Conservation (phyloP, 352 stramenopile species). For the Phytophthora quininea region DNA sequence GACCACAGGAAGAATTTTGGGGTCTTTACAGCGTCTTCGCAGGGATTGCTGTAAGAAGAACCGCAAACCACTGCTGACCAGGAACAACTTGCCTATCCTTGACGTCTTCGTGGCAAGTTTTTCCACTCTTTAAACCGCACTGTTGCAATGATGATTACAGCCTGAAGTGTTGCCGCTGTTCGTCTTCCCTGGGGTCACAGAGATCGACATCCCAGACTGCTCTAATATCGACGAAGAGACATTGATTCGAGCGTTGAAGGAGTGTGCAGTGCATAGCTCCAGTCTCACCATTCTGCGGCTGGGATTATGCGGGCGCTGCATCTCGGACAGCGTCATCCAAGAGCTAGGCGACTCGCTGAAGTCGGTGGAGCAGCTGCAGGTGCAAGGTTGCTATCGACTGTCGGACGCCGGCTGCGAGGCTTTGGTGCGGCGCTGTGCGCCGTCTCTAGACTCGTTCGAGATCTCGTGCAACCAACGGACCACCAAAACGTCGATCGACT, state of each 20-base stretch:
- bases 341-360: slow-evolving; percentile 72
- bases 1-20: background rate
- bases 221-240: slow-evolving; percentile 80
- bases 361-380: slow-evolving; percentile 66
- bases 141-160: slow-evolving; percentile 35
- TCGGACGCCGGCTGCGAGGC: slow-evolving; percentile 70
- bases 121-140: too few relatives aligned
- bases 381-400: slow-evolving; percentile 81
- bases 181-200: slow-evolving; percentile 79
- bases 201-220: slow-evolving; percentile 85
- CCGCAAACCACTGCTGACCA: too few relatives aligned
- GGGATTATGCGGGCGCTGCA: slow-evolving; percentile 75
- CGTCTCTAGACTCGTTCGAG: slow-evolving; percentile 75
- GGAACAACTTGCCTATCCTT: too few relatives aligned
- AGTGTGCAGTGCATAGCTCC: slow-evolving; percentile 49
- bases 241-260: slow-evolving; percentile 58
- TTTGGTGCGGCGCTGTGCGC: slow-evolving; percentile 69
- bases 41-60: too few relatives aligned
- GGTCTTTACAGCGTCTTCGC: too few relatives aligned
- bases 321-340: slow-evolving; percentile 75
- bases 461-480: slow-evolving; percentile 87
- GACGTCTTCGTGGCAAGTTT: too few relatives aligned
- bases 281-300: slow-evolving; percentile 63
- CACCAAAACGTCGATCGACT: slow-evolving; percentile 74
- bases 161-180: slow-evolving; percentile 78